Evolutionary conservation across 2,329 filamentous ascomycete genomes (phyloP), one percentile per base, ranked within the genome.

Genomic region (Grosmannia huntii): DNA sequence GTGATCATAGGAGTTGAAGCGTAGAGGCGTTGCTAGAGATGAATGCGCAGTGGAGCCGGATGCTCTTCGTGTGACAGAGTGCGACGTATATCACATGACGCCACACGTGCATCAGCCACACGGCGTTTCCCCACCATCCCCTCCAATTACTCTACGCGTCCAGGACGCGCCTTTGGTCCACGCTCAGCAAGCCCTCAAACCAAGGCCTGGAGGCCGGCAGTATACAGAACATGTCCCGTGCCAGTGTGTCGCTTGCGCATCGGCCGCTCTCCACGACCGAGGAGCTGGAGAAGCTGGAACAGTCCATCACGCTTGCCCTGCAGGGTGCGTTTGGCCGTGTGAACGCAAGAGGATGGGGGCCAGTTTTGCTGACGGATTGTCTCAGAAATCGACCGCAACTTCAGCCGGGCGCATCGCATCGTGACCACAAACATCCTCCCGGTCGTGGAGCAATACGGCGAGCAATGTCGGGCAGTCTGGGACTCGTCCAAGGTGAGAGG

Each of bases 341-440:
- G n/a, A n/a, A n/a, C 16, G 41, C 28, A 28, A 28, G 28, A 6
- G 41, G 7, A 19, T 41, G 1, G 16, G 36, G 41, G 19, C 41
- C 6, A 10, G 6, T 44, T 44, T 44, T n/a, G 28, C 53, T 55
- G 38, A 55, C 38, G 14, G 23, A 31, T 12, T 0, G 14, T 25
- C 21, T 9, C 9, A 95, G 94, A 99, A 76, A 99, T 99, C 74
- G 94, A 99, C 70, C 88, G 90, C 72, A 99, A 99, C 73, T 99
- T 99, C 71, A 96, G 89, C 74, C 90, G 89, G 68, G 91, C 94
- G 33, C 94, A 99, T 71, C 86, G 90, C 62, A 97, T 99, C 60
- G 92, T 99, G 46, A 97, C 94, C 0, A 86, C 87, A 1, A 95
- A 85, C 68, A 96, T 99, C 58, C 74, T 99, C 3, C 94, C 94